Conservation (phyloP, 208 protist genomes). For the Crithidia thermophila region DNA sequence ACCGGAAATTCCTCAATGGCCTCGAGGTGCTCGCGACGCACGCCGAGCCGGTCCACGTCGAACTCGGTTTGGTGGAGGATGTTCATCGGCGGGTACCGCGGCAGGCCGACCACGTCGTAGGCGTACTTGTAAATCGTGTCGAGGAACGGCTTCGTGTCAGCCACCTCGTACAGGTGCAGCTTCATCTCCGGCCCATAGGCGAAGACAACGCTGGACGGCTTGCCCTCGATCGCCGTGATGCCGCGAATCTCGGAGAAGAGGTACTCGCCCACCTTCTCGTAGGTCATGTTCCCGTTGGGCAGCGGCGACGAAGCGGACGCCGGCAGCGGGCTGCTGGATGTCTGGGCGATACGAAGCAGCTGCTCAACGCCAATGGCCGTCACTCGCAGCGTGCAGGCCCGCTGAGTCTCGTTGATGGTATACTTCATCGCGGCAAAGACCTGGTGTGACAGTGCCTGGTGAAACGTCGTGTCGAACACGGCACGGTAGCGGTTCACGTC, state of each 20-base stretch:
- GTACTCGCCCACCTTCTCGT: slow-evolving; percentile 65
- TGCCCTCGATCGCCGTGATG: slow-evolving; percentile 50
- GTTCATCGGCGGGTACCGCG: slow-evolving; percentile 43
- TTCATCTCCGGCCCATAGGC: slow-evolving; percentile 74
- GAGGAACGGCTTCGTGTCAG: slow-evolving; percentile 32
- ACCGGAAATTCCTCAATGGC: slow-evolving; percentile 83
- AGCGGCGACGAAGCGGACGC: not conserved
- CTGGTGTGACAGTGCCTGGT: slow-evolving; percentile 13
- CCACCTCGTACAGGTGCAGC: slow-evolving; percentile 73
- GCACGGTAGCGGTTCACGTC: slow-evolving; percentile 75
- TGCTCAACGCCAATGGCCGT: slow-evolving; percentile 65
- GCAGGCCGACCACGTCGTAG: slow-evolving; percentile 63
- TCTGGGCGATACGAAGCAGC: slow-evolving; percentile 2
- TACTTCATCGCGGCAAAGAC: slow-evolving; percentile 66
- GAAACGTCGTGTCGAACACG: slow-evolving; percentile 55
- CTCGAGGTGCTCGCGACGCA: slow-evolving; percentile 63
- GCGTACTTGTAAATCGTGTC: slow-evolving; percentile 47
- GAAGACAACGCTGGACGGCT: slow-evolving; percentile 64
- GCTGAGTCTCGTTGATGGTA: slow-evolving; percentile 46
- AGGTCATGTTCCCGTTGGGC: not conserved
- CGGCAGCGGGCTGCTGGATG: not conserved
- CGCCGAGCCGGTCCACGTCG: slow-evolving; percentile 62
- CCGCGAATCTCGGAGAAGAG: slow-evolving; percentile 79
- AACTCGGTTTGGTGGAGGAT: slow-evolving; percentile 64
- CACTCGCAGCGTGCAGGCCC: slow-evolving; percentile 50